Conservation (phyloP, 1,139 yeast genomes). For the Magnusiomyces clavatus region DNA sequence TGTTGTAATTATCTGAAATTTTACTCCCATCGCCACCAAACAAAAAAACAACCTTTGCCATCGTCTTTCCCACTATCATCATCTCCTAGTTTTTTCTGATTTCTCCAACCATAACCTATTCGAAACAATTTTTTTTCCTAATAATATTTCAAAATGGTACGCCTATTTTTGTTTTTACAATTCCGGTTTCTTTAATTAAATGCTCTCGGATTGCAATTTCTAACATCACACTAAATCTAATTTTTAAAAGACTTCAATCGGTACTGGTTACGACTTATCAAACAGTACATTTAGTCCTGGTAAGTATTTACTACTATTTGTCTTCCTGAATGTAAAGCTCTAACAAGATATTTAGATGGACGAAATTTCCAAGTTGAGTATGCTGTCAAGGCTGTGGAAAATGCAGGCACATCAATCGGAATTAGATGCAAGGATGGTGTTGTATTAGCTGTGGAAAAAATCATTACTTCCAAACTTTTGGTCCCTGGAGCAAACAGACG, state of each 20-base stretch:
- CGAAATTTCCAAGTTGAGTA: constrained; percentile 98
- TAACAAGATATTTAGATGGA: constrained; percentile 49
- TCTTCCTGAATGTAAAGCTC: not conserved
- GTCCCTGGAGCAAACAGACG: constrained; percentile 86
- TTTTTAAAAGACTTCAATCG: not conserved
- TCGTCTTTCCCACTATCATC: no score
- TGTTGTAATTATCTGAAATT: no score
- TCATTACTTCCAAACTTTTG: constrained; percentile 75
- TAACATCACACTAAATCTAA: not conserved
- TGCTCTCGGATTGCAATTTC: no score
- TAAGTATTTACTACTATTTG: constrained; percentile 16
- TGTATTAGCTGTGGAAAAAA: constrained; percentile 93
- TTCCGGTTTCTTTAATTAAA: not conserved
- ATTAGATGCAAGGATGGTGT: constrained; percentile 88
- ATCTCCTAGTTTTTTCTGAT: no score
- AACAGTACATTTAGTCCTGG: constrained; percentile 67
- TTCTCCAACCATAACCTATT: not conserved
- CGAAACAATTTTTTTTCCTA: not conserved
- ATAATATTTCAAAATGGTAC: not conserved
- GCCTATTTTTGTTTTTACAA: not conserved
- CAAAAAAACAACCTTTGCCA: no score
- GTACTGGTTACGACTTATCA: constrained; percentile 63
- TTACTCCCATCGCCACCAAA: no score
- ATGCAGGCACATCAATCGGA: constrained; percentile 93
- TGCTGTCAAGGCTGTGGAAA: constrained; percentile 95